A percentile compares a stretch with the other conserved stretches of the same genome.
These are phyloP conservation scores for Malus orientalis DNA, from an alignment of 306 rosid genomes.

Conservation along the genomic window DNA sequence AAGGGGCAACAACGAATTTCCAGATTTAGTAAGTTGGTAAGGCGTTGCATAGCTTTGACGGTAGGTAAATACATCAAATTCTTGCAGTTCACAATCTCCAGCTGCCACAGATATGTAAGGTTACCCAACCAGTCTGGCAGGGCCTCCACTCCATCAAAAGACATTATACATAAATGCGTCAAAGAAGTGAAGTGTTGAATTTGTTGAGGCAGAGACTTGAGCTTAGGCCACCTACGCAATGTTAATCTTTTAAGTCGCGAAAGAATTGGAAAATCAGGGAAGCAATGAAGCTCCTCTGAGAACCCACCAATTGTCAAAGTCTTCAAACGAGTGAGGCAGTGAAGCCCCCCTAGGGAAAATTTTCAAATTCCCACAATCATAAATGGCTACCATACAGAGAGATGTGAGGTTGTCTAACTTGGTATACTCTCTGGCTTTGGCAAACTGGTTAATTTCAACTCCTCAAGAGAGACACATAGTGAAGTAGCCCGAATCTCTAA, in stretches of 20 bases:
- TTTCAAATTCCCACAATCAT: no score
- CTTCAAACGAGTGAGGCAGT: no score
- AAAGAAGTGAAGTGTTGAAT: not conserved
- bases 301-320: not conserved
- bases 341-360: no score
- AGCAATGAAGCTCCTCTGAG: not conserved
- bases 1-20: not conserved
- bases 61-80: not conserved
- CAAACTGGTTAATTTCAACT: no score
- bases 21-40: not conserved
- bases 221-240: not conserved
- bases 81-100: not conserved
- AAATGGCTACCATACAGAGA: no score
- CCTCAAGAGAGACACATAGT: not conserved
- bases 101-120: not conserved
- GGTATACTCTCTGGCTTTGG: no score
- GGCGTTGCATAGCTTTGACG: not conserved
- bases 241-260: not conserved
- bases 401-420: no score
- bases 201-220: no score
- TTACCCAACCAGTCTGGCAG: not conserved
- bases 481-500: no score
- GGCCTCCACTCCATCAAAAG: not conserved
- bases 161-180: no score
- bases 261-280: not conserved